These are phyloP conservation scores for Exserohilum turcica DNA, from an alignment of 2,329 filamentous ascomycete genomes.

Conservation along the genomic window DNA sequence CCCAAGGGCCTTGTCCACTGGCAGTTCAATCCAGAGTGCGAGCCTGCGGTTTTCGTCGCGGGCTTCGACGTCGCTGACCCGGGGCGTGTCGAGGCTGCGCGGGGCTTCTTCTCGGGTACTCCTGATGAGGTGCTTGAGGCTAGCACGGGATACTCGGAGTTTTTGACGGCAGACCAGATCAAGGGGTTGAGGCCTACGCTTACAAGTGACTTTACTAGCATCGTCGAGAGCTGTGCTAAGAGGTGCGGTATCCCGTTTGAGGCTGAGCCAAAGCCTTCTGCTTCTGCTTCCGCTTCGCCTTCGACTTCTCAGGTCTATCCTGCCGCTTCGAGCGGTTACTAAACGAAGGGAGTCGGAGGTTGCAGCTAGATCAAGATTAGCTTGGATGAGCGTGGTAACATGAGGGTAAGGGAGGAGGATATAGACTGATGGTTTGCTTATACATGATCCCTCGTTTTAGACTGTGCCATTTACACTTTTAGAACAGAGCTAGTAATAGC, in stretches of 20 bases:
- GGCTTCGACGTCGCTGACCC: conserved; percentile 47
- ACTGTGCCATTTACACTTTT: neutral
- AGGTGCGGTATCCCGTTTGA: conserved; percentile 25
- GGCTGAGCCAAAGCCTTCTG: neutral
- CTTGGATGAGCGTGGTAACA: too few relatives aligned
- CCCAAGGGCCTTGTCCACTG: conserved; percentile 50
- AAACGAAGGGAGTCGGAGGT: neutral
- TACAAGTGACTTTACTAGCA: conserved; percentile 23
- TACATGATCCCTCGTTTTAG: conserved; percentile 2
- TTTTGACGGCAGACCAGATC: conserved; percentile 23
- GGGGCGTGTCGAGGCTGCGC: conserved; percentile 37
- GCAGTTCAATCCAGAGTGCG: conserved; percentile 51
- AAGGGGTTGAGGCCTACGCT: conserved; percentile 16
- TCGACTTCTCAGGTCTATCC: neutral
- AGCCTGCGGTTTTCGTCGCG: conserved; percentile 47
- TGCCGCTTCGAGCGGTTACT: neutral
- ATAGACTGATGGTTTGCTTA: conserved; percentile 2
- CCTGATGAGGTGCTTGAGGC: conserved; percentile 27
- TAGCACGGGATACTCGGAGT: conserved; percentile 22
- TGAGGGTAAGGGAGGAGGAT: neutral
- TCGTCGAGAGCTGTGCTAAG: conserved; percentile 27
- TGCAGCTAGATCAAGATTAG: too few relatives aligned
- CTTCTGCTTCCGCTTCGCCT: neutral
- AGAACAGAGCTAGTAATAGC: neutral
- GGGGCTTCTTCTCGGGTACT: conserved; percentile 37